Conservation (phyloP, 345 rosid genomes). For the Eucalyptus sp. region DNA sequence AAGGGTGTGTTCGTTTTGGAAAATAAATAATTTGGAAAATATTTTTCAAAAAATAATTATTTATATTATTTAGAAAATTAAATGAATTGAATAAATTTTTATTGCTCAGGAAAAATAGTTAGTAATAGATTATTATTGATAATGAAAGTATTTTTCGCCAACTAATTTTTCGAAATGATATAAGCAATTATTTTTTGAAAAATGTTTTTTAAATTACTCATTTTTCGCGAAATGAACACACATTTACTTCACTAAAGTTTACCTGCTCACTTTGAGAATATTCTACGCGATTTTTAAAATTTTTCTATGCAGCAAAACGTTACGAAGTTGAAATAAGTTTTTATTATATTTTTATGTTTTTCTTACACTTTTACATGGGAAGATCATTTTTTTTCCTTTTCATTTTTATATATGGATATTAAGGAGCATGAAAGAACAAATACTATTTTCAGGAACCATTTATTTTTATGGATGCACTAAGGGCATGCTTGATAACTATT, state of each 20-base stretch:
- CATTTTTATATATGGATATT: neutral
- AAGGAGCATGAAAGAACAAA: neutral
- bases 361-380: neutral
- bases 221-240: rapidly evolving
- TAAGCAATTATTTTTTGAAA: too few relatives aligned
- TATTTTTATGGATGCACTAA: neutral
- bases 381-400: neutral
- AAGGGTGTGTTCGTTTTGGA: rapidly evolving
- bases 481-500: too few relatives aligned
- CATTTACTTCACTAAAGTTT: neutral
- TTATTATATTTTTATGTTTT: neutral
- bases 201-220: too few relatives aligned
- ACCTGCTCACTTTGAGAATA: neutral
- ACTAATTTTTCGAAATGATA: too few relatives aligned
- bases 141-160: too few relatives aligned
- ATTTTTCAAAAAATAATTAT: rapidly evolving
- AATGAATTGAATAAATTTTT: too few relatives aligned
- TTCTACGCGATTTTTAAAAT: neutral
- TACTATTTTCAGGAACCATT: neutral
- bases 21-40: too few relatives aligned
- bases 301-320: neutral
- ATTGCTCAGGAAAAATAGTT: too few relatives aligned
- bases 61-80: too few relatives aligned
- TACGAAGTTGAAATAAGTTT: neutral
- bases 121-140: rapidly evolving